phyloP scores from a whole-genome alignment of 306 rosid genomes.

The Trichosanthes cucumerina region DNA sequence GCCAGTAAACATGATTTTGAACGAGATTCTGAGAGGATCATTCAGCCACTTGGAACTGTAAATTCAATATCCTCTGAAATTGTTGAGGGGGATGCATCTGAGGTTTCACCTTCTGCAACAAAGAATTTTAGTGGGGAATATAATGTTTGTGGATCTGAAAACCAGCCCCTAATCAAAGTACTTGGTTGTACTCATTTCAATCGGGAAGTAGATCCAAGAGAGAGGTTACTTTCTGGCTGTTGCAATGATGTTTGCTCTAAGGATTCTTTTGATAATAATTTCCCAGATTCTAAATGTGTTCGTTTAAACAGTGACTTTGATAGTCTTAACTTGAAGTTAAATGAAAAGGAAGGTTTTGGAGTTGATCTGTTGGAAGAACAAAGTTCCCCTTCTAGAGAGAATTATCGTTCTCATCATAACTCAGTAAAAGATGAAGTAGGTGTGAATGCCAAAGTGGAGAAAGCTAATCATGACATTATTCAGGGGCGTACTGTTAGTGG shows the following conservation, averaged over 20 bases:
- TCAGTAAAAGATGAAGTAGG: slow-evolving; percentile 14
- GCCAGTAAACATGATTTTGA: slow-evolving; percentile 6
- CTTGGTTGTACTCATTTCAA: not conserved
- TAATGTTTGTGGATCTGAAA: slow-evolving; percentile 21
- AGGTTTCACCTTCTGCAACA: slow-evolving; percentile 12
- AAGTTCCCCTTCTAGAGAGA: slow-evolving; percentile 24
- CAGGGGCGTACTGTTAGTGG: slow-evolving; percentile 26
- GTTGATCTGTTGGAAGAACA: slow-evolving; percentile 14
- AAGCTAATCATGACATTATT: slow-evolving; percentile 15
- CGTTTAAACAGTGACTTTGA: slow-evolving; percentile 32
- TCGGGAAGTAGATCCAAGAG: not conserved
- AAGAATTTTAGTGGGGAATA: slow-evolving; percentile 18
- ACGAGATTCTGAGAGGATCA: not conserved
- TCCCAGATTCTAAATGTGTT: slow-evolving; percentile 32
- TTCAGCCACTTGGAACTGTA: slow-evolving; percentile 16
- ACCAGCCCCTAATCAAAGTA: slow-evolving; percentile 15
- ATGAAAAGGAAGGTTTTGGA: slow-evolving; percentile 24
- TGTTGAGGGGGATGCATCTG: slow-evolving; percentile 24
- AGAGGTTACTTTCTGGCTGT: not conserved
- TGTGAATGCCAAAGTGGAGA: slow-evolving; percentile 27
- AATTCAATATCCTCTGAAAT: slow-evolving; percentile 18
- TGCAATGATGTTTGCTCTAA: slow-evolving; percentile 18
- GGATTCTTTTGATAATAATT: slow-evolving; percentile 10
- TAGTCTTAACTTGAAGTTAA: slow-evolving; percentile 19
- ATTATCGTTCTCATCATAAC: slow-evolving; percentile 17